A percentile compares a stretch with the other conserved stretches of the same genome.
Evolutionary conservation across 1,284 basidiomycete species (phyloP).

Genomic region (Rhodotorula glutinis): DNA sequence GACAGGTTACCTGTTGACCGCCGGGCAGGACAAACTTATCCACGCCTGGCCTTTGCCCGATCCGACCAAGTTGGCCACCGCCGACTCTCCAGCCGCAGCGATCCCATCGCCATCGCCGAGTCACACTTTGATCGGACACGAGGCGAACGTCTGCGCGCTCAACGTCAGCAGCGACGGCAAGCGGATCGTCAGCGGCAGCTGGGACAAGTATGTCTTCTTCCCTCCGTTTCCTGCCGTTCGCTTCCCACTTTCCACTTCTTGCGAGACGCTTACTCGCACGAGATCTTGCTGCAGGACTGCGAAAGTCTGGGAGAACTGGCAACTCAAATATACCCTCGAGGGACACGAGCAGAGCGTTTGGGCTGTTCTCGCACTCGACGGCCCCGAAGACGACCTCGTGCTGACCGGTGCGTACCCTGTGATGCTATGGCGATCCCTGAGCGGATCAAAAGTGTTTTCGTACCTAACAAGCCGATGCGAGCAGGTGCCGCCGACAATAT

Average conservation of each 20-base stretch:
- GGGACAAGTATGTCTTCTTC: conserved; percentile 73
- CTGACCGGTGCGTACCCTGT: conserved; percentile 66
- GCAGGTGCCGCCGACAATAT: conserved; percentile 91
- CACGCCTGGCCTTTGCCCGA: conserved; percentile 68
- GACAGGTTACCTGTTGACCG: conserved; percentile 74
- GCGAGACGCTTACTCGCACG: too few species aligned
- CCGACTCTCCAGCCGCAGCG: not conserved
- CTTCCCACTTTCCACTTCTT: not conserved
- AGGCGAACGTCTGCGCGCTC: conserved; percentile 85
- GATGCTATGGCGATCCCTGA: too few species aligned
- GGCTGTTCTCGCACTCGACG: conserved; percentile 79
- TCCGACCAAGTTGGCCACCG: conserved; percentile 24
- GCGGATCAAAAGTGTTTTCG: too few species aligned
- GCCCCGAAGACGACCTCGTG: conserved; percentile 56
- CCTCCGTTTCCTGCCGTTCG: not conserved
- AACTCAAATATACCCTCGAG: conserved; percentile 69
- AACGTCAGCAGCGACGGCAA: conserved; percentile 65
- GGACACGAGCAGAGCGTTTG: conserved; percentile 91
- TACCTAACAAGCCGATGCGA: not conserved
- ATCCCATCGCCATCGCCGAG: conserved; percentile 31
- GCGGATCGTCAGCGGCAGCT: conserved; percentile 91
- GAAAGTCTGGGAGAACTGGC: conserved; percentile 78
- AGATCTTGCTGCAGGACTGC: conserved; percentile 87
- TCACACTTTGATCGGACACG: conserved; percentile 63
- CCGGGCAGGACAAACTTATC: conserved; percentile 78